These are phyloP conservation scores for Phaffia tasmanica DNA, from an alignment of 768 basidiomycete genomes.

Conservation along the genomic window DNA sequence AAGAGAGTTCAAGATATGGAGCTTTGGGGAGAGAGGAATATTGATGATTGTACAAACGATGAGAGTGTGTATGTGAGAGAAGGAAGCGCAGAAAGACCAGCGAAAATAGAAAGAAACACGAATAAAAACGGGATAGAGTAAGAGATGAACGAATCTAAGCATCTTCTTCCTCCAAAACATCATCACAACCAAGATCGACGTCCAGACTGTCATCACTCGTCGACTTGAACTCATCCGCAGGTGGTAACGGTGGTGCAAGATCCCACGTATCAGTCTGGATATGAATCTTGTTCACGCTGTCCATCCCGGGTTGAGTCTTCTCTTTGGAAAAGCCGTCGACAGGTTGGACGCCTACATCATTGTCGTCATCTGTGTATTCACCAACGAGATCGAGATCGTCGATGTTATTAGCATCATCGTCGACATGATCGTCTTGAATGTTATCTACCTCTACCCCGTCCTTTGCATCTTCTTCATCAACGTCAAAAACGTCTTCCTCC, in stretches of 20 bases:
- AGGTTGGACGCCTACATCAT: background rate
- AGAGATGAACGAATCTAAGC: too few relatives aligned
- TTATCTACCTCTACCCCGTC: conserved; percentile 45
- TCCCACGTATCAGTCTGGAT: background rate
- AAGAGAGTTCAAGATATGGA: too few relatives aligned
- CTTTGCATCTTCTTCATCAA: conserved; percentile 35
- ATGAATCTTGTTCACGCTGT: background rate
- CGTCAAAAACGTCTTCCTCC: conserved; percentile 16
- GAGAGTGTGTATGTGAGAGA: background rate
- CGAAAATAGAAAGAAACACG: background rate
- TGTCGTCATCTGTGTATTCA: conserved; percentile 27
- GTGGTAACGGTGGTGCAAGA: too few relatives aligned
- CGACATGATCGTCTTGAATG: conserved; percentile 4
- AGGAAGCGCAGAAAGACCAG: background rate
- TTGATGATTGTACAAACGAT: too few relatives aligned
- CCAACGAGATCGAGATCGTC: conserved; percentile 5
- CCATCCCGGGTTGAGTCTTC: background rate
- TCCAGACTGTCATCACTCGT: background rate
- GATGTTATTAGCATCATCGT: conserved; percentile 17
- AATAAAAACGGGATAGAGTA: background rate
- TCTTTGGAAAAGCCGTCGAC: background rate
- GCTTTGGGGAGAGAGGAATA: too few relatives aligned
- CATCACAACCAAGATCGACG: background rate
- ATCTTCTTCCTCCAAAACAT: too few relatives aligned
- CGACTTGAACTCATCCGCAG: background rate